phyloP scores from a whole-genome alignment of 1,284 basidiomycete species.

The Leccinum huronense region DNA sequence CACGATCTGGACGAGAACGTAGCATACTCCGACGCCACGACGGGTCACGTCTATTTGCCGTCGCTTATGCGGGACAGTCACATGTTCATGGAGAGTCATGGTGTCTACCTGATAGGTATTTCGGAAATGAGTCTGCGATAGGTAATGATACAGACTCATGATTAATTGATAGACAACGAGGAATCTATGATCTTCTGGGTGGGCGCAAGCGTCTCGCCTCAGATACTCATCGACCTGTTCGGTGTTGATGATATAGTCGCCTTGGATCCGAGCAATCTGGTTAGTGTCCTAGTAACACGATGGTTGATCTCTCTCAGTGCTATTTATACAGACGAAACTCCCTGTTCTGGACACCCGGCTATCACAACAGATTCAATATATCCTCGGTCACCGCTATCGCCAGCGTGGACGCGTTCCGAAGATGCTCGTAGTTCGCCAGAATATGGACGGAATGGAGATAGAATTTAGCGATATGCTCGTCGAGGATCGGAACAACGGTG shows the following conservation, averaged over 20 bases:
- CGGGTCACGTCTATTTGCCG: conserved; percentile 68
- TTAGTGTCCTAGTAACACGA: conserved; percentile 32
- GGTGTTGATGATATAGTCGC: conserved; percentile 77
- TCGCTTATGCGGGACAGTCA: conserved; percentile 84
- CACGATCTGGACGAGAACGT: conserved; percentile 79
- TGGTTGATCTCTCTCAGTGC: conserved; percentile 9
- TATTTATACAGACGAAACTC: conserved; percentile 55
- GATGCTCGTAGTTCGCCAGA: conserved; percentile 85
- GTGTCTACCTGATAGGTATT: conserved; percentile 88
- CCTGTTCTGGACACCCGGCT: conserved; percentile 76
- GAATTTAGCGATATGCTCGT: conserved; percentile 97
- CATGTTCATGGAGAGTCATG: conserved; percentile 86
- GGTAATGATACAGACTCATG: conserved; percentile 20
- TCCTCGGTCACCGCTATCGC: conserved; percentile 68
- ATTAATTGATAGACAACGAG: conserved; percentile 75
- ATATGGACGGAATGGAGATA: conserved; percentile 90
- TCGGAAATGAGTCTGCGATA: conserved; percentile 21
- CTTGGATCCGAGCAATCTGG: conserved; percentile 74
- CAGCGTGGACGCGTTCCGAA: conserved; percentile 65
- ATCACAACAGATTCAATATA: conserved; percentile 83
- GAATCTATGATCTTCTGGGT: conserved; percentile 92
- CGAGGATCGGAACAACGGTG: conserved; percentile 96
- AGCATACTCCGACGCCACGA: conserved; percentile 62
- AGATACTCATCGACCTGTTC: conserved; percentile 84
- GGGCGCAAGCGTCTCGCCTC: conserved; percentile 78